Evolutionary conservation across 2,329 filamentous ascomycete species (phyloP).

Genomic region (Hypoxylon sp.): DNA sequence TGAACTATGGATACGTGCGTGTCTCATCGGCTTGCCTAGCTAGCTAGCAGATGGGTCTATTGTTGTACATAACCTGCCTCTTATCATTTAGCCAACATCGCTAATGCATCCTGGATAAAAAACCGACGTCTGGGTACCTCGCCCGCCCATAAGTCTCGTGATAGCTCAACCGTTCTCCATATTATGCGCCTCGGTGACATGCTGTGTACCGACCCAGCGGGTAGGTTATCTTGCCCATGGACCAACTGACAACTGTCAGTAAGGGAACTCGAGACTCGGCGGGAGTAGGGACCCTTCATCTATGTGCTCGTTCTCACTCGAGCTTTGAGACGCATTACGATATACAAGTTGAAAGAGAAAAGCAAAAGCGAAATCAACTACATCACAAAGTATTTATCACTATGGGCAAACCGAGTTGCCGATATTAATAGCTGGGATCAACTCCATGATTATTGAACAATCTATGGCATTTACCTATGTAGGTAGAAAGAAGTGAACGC

Average conservation of each 20-base stretch:
- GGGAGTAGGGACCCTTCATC: background rate
- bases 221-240: too few species aligned
- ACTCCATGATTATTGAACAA: conserved; percentile 19
- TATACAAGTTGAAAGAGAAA: background rate
- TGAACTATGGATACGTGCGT: conserved; percentile 24
- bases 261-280: too few species aligned
- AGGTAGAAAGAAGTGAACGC: conserved; percentile 14
- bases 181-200: background rate
- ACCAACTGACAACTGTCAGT: too few species aligned
- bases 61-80: conserved; percentile 38
- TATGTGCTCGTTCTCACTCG: background rate
- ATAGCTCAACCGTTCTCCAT: background rate
- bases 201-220: too few species aligned
- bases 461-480: conserved; percentile 28
- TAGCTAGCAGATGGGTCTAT: conserved; percentile 24
- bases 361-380: background rate
- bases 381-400: background rate
- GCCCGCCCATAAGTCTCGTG: background rate
- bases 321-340: background rate
- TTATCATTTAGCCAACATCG: conserved; percentile 32
- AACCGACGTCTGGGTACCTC: background rate
- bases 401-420: conserved; percentile 1
- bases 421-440: conserved; percentile 10
- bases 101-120: conserved; percentile 40
- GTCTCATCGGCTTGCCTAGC: conserved; percentile 9